These are phyloP conservation scores for Melaleuca quinquenervia DNA, from an alignment of 345 rosid species.

Conservation along the genomic window DNA sequence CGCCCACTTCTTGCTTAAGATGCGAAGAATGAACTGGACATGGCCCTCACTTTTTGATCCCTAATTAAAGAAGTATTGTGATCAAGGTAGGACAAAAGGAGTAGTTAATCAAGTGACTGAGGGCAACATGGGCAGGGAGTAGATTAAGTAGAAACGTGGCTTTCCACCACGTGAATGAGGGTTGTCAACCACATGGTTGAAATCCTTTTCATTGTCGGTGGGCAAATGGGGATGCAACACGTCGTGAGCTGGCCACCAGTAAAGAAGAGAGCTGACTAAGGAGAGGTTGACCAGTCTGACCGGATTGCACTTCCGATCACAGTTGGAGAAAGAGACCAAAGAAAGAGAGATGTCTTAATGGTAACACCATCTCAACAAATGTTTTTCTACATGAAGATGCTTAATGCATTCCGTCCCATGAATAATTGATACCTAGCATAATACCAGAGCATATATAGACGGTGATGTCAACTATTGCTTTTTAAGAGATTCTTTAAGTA, in stretches of 20 bases:
- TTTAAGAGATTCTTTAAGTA: background rate
- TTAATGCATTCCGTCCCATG: background rate
- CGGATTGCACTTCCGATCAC: background rate
- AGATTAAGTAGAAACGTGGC: background rate
- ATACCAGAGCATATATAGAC: background rate
- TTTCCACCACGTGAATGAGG: background rate
- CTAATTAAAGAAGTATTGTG: background rate
- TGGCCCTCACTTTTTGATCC: background rate
- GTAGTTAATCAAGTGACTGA: background rate
- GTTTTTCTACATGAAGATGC: background rate
- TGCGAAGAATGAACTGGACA: background rate
- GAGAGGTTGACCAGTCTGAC: background rate
- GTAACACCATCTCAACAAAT: background rate
- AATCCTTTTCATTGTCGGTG: background rate
- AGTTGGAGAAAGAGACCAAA: background rate
- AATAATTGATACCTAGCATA: background rate
- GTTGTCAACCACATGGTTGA: background rate
- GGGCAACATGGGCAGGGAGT: background rate
- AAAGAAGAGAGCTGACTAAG: background rate
- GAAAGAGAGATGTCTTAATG: background rate
- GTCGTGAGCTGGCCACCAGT: background rate
- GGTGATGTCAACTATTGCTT: background rate
- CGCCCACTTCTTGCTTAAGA: background rate
- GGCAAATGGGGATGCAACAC: background rate
- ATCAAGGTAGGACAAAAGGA: background rate